Evolutionary conservation across 352 stramenopile genomes (phyloP).

Genomic region (Globisporangium recalcitrans): DNA sequence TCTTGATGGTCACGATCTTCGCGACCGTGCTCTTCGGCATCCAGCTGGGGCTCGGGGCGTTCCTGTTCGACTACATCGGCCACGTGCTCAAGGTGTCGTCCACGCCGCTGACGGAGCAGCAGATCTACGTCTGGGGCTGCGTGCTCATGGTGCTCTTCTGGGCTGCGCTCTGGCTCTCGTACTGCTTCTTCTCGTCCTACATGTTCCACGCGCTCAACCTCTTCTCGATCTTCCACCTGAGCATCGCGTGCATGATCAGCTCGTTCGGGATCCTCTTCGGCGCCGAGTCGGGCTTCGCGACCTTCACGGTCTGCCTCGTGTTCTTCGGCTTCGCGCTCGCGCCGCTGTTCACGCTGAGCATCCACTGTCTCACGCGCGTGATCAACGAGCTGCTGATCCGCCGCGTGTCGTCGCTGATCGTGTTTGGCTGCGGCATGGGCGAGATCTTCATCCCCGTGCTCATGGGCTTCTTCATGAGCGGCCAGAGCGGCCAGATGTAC

Average conservation of each 20-base stretch:
- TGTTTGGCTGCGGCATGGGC: slow-evolving; percentile 80
- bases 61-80: slow-evolving; percentile 77
- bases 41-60: slow-evolving; percentile 68
- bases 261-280: slow-evolving; percentile 69
- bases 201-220: slow-evolving; percentile 71
- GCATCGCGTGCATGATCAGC: slow-evolving; percentile 53
- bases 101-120: slow-evolving; percentile 17
- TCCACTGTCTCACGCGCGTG: slow-evolving; percentile 78
- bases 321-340: slow-evolving; percentile 62
- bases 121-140: slow-evolving; percentile 51
- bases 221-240: slow-evolving; percentile 54
- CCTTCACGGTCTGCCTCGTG: slow-evolving; percentile 49
- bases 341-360: slow-evolving; percentile 76
- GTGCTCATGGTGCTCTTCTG: slow-evolving; percentile 73
- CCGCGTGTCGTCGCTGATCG: slow-evolving; percentile 76
- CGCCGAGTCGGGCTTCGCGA: slow-evolving; percentile 41
- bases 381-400: slow-evolving; percentile 78
- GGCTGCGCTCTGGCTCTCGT: slow-evolving; percentile 64
- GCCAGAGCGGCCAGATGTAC: slow-evolving; percentile 70
- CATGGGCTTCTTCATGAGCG: slow-evolving; percentile 86
- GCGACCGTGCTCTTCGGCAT: slow-evolving; percentile 71
- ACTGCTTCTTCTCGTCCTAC: slow-evolving; percentile 68
- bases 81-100: slow-evolving; percentile 37
- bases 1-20: slow-evolving; percentile 80
- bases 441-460: slow-evolving; percentile 81